Conservation (phyloP, 202 grass and related monocot genomes). For the Elaeis oleifera region DNA sequence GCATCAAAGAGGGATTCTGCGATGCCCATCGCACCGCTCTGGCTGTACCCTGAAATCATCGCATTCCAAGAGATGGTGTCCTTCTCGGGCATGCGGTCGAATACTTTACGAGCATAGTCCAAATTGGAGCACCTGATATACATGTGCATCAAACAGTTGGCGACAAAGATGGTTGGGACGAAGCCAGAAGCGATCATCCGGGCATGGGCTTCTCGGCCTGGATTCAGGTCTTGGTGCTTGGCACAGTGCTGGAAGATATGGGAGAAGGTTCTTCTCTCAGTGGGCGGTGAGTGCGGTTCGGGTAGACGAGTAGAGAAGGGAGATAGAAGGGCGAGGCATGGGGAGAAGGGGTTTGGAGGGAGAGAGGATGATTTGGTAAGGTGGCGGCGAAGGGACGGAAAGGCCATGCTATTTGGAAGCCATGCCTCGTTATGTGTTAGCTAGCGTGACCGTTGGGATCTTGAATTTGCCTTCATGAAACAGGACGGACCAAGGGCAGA, state of each 20-base stretch:
- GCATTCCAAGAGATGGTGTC: conserved; percentile 75
- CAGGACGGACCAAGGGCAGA: too few species aligned
- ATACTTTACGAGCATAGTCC: conserved; percentile 32
- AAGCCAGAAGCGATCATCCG: conserved; percentile 54
- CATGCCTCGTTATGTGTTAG: too few species aligned
- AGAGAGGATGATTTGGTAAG: background rate
- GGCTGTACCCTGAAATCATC: conserved; percentile 38
- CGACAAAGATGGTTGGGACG: conserved; percentile 48
- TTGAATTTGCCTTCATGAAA: too few species aligned
- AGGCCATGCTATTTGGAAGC: too few species aligned
- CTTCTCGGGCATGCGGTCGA: conserved; percentile 41
- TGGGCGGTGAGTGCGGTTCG: background rate
- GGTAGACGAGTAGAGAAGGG: background rate
- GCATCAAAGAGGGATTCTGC: conserved; percentile 29
- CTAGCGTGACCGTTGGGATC: too few species aligned
- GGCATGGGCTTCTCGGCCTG: conserved; percentile 45
- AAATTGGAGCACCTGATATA: conserved; percentile 40
- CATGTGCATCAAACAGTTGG: conserved; percentile 71
- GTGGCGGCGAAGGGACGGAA: background rate
- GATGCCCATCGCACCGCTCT: conserved; percentile 17
- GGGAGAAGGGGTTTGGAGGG: background rate
- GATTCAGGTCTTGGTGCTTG: conserved; percentile 15
- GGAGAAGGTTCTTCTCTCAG: conserved; percentile 43
- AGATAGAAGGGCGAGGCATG: background rate
- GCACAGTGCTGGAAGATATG: conserved; percentile 58